A percentile compares a stretch with the other conserved stretches of the same genome.
Evolutionary conservation across 306 rosid genomes (phyloP).

Genomic region (Castanea sativa): DNA sequence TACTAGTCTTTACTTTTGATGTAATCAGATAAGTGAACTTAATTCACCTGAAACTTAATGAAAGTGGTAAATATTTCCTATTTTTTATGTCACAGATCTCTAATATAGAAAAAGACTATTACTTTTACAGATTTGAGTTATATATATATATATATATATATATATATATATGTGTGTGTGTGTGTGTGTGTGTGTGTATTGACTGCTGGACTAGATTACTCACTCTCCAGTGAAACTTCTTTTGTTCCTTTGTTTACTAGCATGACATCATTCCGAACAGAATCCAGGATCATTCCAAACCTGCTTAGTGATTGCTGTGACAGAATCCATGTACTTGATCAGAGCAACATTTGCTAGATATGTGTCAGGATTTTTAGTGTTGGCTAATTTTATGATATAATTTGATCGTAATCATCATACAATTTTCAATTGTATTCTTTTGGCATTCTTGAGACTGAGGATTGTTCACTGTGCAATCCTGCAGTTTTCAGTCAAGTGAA

Average conservation of each 20-base stretch:
- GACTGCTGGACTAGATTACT: conserved; percentile 34
- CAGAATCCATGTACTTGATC: no score
- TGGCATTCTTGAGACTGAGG: no score
- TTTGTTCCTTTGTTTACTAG: conserved; percentile 83
- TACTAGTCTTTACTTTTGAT: no score
- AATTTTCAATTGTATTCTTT: no score
- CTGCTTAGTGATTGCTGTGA: conserved; percentile 46
- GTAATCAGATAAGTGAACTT: background rate
- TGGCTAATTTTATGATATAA: no score
- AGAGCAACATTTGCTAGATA: no score
- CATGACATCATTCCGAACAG: conserved; percentile 79
- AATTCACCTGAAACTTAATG: background rate
- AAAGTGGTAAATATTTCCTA: background rate
- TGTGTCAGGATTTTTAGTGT: no score
- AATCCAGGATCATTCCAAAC: conserved; percentile 87
- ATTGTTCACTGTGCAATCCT: no score
- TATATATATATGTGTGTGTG: no score
- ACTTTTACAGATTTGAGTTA: background rate
- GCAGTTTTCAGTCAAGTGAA: no score
- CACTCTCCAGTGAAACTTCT: conserved; percentile 72
- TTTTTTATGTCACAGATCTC: background rate
- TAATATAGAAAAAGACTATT: background rate
- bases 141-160: background rate
- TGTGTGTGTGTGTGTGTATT: background rate
- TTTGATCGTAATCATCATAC: no score